Base-by-base conservation (phyloP, 176 grass and related monocot genomes). In the Avena insularis region DNA sequence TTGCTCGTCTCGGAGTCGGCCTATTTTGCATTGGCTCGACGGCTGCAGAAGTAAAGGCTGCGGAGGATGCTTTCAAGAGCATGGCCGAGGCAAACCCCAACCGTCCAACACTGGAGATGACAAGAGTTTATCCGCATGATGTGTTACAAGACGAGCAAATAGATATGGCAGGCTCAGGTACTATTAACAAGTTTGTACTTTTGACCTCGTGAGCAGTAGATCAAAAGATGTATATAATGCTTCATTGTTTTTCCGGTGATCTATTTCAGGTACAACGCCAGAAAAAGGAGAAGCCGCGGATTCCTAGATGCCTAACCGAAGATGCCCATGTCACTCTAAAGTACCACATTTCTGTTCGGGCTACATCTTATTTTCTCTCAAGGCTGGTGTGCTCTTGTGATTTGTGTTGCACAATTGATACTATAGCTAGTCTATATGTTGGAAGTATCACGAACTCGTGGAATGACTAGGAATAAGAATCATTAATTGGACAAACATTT, bases 11-110 rank as follows among this genome's bases (percentile, higher is more conserved):
- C 20, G 4, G 0, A 35, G 33, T 35, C 33, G 0, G 33, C 33
- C 33, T 35, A 74, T 1, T 0, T 0, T 74, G 71, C 71, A 0
- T 0, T 49, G 0, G 45, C 43, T 25, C 0, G n/a, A 74, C n/a
- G 12, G 71, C 5, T 46, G 45, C 71, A 49, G 20, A 48, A 49
- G 71, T 74, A 74, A 48, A 49, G 19, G 70, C 20, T 73, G 5
- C 5, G 70, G 70, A 73, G 71, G 71, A 74, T 2, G n/a, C 71
- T 74, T 74, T 74, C 45, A 74, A 49, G 45, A 74, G 71, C 43
- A 74, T 74, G 71, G 71, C 45, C 11, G 45, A 74, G 45, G 45
- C 71, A 14, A 23, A 74, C 71, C 71, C 71, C 45, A 74, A 49
- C 45, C 71, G 71, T 74, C 43, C 71, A 74, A 74, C n/a, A 8